Evolutionary conservation across 2,329 filamentous ascomycete genomes (phyloP).

Genomic region (Verticillium tricorpus): DNA sequence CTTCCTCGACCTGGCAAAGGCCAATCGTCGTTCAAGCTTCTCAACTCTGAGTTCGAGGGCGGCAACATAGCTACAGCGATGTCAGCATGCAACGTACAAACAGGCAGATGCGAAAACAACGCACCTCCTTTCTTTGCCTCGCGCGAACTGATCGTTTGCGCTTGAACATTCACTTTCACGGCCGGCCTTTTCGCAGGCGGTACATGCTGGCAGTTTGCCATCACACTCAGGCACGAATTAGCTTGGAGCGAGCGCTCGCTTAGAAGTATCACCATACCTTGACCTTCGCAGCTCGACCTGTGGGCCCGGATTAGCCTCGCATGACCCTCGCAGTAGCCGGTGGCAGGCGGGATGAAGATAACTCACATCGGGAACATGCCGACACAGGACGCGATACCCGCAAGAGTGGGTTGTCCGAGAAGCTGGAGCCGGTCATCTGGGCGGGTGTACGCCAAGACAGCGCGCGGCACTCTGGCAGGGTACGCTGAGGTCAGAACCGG

Average conservation of each 20-base stretch:
- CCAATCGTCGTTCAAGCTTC: constrained; percentile 74
- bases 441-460: constrained; percentile 11
- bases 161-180: constrained; percentile 85
- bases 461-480: constrained; percentile 3
- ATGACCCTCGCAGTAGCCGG: constrained; percentile 5
- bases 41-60: constrained; percentile 90
- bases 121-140: constrained; percentile 87
- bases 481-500: background rate
- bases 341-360: constrained; percentile 8
- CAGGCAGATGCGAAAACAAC: constrained; percentile 9
- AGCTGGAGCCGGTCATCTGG: constrained; percentile 40
- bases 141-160: constrained; percentile 91
- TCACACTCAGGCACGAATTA: constrained; percentile 59
- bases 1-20: constrained; percentile 65
- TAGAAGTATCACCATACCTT: constrained; percentile 51
- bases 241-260: background rate
- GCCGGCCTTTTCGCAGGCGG: constrained; percentile 88
- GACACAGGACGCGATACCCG: constrained; percentile 76
- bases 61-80: constrained; percentile 68
- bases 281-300: constrained; percentile 83
- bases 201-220: constrained; percentile 91
- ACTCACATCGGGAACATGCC: constrained; percentile 70
- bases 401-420: constrained; percentile 54
- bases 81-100: background rate
- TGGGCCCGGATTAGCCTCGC: constrained; percentile 9